These are phyloP conservation scores for Hyphopichia khmerensis DNA, from an alignment of 1,139 yeast species.

Conservation along the genomic window DNA sequence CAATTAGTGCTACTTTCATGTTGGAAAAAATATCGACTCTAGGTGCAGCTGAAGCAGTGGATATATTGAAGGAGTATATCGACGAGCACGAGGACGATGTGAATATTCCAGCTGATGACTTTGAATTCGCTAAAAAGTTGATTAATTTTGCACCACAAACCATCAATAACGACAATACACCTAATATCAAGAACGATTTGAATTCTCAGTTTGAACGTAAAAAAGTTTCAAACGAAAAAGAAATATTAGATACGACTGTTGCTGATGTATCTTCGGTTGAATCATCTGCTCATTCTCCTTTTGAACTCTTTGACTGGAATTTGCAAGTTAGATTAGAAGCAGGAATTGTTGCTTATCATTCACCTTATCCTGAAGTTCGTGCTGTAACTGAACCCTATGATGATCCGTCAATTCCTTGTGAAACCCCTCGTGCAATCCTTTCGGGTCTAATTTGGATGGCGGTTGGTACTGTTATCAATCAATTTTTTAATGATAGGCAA, in stretches of 20 bases:
- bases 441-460: conserved; percentile 54
- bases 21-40: conserved; percentile 27
- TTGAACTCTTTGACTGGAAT: conserved; percentile 14
- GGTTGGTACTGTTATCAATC: conserved; percentile 12
- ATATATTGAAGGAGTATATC: conserved; percentile 16
- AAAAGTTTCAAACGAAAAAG: not conserved
- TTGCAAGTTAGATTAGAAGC: conserved; percentile 41
- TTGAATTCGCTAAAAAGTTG: conserved; percentile 15
- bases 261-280: not conserved
- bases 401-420: conserved; percentile 48
- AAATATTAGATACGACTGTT: not conserved
- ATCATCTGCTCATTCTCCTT: not conserved
- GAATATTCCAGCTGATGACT: conserved; percentile 16
- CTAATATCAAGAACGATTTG: not conserved
- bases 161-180: not conserved
- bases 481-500: conserved; percentile 9
- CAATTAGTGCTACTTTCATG: conserved; percentile 25
- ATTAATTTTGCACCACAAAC: conserved; percentile 7
- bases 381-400: conserved; percentile 55
- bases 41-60: conserved; percentile 20
- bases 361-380: conserved; percentile 67
- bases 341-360: conserved; percentile 47
- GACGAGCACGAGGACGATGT: conserved; percentile 20
- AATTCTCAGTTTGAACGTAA: not conserved
- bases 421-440: conserved; percentile 54